A percentile compares a stretch with the other conserved stretches of the same genome.
Conservation (phyloP, 2,329 filamentous ascomycete species). For the Verticillium longisporum region DNA sequence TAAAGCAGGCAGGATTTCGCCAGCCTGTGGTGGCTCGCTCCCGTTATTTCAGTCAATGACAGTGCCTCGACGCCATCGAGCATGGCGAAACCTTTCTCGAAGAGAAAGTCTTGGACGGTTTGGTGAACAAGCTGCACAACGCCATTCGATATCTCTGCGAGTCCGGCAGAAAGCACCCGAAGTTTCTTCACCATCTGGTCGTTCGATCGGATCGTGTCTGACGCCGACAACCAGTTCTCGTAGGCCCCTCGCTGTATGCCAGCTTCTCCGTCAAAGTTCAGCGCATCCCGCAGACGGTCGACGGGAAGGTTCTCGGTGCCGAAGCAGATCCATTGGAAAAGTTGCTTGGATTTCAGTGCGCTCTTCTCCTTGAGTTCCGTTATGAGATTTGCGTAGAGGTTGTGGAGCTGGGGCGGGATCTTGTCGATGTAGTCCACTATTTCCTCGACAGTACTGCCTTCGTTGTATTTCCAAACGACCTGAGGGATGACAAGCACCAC, state of each 20-base stretch:
- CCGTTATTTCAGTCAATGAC: background rate
- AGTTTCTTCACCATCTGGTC: slow-evolving; percentile 13
- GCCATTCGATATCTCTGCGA: slow-evolving; percentile 15
- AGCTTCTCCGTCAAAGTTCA: background rate
- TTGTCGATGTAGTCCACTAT: slow-evolving; percentile 16
- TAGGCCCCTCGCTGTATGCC: background rate
- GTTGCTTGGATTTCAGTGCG: slow-evolving; percentile 13
- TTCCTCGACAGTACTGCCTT: slow-evolving; percentile 2
- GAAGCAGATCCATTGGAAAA: slow-evolving; percentile 27
- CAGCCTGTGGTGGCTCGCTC: background rate
- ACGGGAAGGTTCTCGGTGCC: slow-evolving; percentile 14
- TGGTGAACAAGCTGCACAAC: slow-evolving; percentile 26
- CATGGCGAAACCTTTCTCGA: slow-evolving; percentile 13
- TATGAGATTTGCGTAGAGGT: slow-evolving; percentile 18
- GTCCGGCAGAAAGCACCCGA: slow-evolving; percentile 18
- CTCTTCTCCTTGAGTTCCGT: background rate
- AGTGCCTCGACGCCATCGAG: background rate
- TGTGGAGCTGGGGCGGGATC: slow-evolving; percentile 15
- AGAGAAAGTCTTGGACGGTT: slow-evolving; percentile 24
- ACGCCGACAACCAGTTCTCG: background rate
- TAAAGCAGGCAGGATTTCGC: slow-evolving; percentile 1
- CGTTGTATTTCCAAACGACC: slow-evolving; percentile 9
- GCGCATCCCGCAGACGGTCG: background rate
- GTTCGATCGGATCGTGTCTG: slow-evolving; percentile 11
- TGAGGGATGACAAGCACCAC: slow-evolving; percentile 19